Conservation (phyloP, 345 rosid genomes). For the Corymbia maculata region DNA sequence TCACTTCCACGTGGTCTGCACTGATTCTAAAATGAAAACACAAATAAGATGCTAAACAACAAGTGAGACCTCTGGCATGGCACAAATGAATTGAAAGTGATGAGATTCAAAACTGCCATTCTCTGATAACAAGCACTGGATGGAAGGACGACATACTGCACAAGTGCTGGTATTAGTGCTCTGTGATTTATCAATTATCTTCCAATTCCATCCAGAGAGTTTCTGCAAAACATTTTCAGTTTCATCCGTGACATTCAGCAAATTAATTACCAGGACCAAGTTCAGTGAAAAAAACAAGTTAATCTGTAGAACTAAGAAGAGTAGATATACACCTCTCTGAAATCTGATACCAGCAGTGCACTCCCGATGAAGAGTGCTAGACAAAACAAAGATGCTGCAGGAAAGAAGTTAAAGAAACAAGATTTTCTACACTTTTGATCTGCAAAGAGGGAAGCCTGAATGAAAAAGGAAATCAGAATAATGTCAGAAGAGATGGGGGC, state of each 20-base stretch:
- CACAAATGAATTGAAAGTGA: not conserved
- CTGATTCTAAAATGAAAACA: constrained; percentile 17
- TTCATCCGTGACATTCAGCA: not conserved
- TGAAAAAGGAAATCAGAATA: not conserved
- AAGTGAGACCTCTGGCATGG: not conserved
- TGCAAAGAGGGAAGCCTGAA: constrained; percentile 19
- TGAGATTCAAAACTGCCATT: not conserved
- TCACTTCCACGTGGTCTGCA: constrained; percentile 50
- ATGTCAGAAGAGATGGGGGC: not conserved
- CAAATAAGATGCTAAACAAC: not conserved
- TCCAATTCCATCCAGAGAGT: constrained; percentile 15
- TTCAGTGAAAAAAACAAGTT: not conserved
- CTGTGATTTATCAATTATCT: not conserved
- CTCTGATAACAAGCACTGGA: not conserved
- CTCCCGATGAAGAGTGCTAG: constrained; percentile 26
- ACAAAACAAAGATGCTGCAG: constrained; percentile 30
- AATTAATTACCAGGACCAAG: not conserved
- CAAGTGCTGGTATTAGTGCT: constrained; percentile 14
- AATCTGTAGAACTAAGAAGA: not conserved
- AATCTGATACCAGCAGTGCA: constrained; percentile 18
- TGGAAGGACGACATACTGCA: constrained; percentile 22
- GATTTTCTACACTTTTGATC: constrained; percentile 26
- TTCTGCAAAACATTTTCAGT: constrained; percentile 21
- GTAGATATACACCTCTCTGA: constrained; percentile 23
- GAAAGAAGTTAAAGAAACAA: constrained; percentile 18